These are phyloP conservation scores for Yarrowia sp. DNA, from an alignment of 805 yeast genomes.

Conservation along the genomic window DNA sequence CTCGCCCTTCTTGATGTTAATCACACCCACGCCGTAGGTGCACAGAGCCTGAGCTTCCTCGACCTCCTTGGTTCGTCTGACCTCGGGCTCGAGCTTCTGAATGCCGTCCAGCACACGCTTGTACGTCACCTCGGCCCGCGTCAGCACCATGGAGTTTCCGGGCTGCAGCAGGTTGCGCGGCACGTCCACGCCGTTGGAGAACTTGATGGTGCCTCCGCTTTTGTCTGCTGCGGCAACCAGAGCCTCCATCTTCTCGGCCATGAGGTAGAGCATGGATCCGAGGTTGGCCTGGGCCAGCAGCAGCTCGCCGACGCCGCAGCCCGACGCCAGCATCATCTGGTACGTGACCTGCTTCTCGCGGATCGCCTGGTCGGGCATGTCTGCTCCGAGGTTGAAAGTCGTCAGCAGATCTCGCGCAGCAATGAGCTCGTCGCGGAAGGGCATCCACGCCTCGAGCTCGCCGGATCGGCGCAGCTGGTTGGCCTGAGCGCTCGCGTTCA, in stretches of 20 bases:
- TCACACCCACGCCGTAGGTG: slow-evolving; percentile 81
- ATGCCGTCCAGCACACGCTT: slow-evolving; percentile 46
- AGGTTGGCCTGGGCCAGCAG: slow-evolving; percentile 53
- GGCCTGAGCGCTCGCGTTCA: slow-evolving; percentile 27
- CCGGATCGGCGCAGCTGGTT: not conserved
- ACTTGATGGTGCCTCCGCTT: not conserved
- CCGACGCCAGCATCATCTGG: slow-evolving; percentile 71
- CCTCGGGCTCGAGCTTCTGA: slow-evolving; percentile 42
- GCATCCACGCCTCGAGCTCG: slow-evolving; percentile 39
- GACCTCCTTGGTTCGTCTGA: slow-evolving; percentile 44
- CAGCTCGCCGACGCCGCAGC: slow-evolving; percentile 61
- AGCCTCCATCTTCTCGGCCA: slow-evolving; percentile 58
- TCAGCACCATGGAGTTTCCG: slow-evolving; percentile 2
- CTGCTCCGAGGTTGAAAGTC: slow-evolving; percentile 65
- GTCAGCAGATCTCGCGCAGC: slow-evolving; percentile 72
- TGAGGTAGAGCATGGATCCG: slow-evolving; percentile 66
- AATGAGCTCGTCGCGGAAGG: slow-evolving; percentile 74
- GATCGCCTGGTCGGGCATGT: slow-evolving; percentile 63
- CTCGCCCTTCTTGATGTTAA: slow-evolving; percentile 59
- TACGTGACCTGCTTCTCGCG: slow-evolving; percentile 61
- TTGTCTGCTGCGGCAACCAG: not conserved
- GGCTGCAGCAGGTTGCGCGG: not conserved
- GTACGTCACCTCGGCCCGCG: slow-evolving; percentile 37
- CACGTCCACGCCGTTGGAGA: not conserved
- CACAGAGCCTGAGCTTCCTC: slow-evolving; percentile 75